Evolutionary conservation across 495 filamentous ascomycete genomes (phyloP), one percentile per base, ranked within the genome.

Genomic region (Xylaria palmicola): DNA sequence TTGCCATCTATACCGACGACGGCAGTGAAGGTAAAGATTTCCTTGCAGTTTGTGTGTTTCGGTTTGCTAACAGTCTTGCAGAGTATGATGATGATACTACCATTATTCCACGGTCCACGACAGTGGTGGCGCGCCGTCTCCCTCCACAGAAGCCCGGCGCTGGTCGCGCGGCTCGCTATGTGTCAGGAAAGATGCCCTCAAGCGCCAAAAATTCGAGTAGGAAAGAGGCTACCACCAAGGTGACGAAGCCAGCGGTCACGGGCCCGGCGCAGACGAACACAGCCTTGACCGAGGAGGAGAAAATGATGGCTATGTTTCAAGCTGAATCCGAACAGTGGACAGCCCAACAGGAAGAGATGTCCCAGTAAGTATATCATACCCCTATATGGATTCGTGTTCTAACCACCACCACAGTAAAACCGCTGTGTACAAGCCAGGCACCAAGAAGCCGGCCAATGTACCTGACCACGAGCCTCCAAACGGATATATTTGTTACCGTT

Each of bases 71-170:
- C 67, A 65, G 20, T 5, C 50, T 20, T 47, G 10, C 63, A 97
- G 95, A 91, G 72, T 97, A 97, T 68, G 91, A 96, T 65, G 94
- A 99, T 80, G 94, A 99, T 72, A 97, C 94, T 9, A 88, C 88
- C 17, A 90, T 97, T 59, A 97, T 99, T 47, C 90, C 93, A 37
- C 89, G 94, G 62, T 96, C 93, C 5, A 96, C 91, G 17, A 91
- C 92, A 5, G 90, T 98, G 59, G 90, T 97, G 68, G 94, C 94
- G 15, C 88, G 90, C 41, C 89, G 94, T 62, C 79, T 94, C 59
- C 95, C 95, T 20, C 88, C 94, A 6, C 80, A 81, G 65, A 86
- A 91, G 66, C 85, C 86, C 20, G 91, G 95, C 36, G 85, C 87
- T 67, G 94, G 94, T 53, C 86, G 89, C 60, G 94, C 94, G 55